Conservation (phyloP, 371 early-diverging fungal species). For the Lichtheimia corymbifera region DNA sequence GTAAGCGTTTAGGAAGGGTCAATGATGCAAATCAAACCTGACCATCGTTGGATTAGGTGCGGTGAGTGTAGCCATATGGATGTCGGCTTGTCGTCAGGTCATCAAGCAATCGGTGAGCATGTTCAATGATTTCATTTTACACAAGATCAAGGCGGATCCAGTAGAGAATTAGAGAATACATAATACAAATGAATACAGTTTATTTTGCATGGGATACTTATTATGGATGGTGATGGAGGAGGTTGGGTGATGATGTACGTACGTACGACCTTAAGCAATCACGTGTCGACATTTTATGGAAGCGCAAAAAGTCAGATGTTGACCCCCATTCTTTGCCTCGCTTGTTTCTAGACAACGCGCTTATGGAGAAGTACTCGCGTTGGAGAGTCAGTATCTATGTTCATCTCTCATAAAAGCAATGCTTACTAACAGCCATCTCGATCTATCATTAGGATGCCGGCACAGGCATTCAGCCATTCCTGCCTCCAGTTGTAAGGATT, state of each 20-base stretch:
- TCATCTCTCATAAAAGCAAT: background rate
- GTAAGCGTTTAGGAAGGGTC: slow-evolving; percentile 24
- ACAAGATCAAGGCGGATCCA: slow-evolving; percentile 12
- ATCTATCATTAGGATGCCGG: slow-evolving; percentile 62
- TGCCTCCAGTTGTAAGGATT: slow-evolving; percentile 71
- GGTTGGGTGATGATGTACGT: too few relatives aligned
- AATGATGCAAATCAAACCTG: background rate
- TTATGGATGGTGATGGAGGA: too few relatives aligned
- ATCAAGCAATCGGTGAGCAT: slow-evolving; percentile 37
- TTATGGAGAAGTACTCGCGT: slow-evolving; percentile 69
- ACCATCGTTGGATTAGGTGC: slow-evolving; percentile 51
- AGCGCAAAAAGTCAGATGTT: too few relatives aligned
- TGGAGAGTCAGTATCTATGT: slow-evolving; percentile 59
- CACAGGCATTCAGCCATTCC: slow-evolving; percentile 89
- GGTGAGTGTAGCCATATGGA: slow-evolving; percentile 74
- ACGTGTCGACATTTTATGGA: too few relatives aligned
- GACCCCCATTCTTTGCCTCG: too few relatives aligned
- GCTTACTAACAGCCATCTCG: background rate
- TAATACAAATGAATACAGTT: too few relatives aligned
- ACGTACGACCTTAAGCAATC: too few relatives aligned
- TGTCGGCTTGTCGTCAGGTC: slow-evolving; percentile 67
- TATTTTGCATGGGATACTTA: too few relatives aligned
- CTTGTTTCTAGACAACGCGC: background rate
- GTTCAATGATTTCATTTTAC: slow-evolving; percentile 37
- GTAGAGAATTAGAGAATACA: too few relatives aligned